These are phyloP conservation scores for Chlorella sp. DNA, from an alignment of 139 green algal species.

Conservation along the genomic window DNA sequence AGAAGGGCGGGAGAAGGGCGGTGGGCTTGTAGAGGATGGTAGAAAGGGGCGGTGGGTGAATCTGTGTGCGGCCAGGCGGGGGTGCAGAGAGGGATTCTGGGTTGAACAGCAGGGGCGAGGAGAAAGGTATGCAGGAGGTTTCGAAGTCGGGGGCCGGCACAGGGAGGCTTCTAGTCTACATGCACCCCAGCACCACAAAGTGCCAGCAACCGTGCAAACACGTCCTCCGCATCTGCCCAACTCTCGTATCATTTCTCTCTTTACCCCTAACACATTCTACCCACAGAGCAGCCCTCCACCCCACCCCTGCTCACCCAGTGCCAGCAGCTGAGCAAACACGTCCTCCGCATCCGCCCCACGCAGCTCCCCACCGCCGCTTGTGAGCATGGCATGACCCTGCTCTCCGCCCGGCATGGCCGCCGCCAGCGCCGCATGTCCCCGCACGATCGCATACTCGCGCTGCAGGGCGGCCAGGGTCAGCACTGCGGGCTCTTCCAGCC, in stretches of 20 bases:
- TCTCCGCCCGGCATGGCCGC: slow-evolving; percentile 27
- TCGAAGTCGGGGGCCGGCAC: no score
- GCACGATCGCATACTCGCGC: slow-evolving; percentile 38
- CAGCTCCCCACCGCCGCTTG: neutral
- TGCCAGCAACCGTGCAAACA: slow-evolving; percentile 44
- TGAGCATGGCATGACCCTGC: neutral
- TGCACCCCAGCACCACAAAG: slow-evolving; percentile 17
- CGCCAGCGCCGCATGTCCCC: slow-evolving; percentile 18
- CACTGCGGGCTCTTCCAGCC: neutral
- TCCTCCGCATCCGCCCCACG: slow-evolving; percentile 13
- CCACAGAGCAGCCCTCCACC: neutral
- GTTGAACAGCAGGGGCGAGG: no score
- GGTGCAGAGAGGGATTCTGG: no score
- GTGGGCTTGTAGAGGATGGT: no score
- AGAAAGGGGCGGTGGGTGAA: no score
- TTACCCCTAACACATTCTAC: no score
- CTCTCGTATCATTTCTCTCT: no score
- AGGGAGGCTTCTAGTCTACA: no score
- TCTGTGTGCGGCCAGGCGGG: no score
- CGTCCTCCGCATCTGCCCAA: slow-evolving; percentile 11
- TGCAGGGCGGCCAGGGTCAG: slow-evolving; percentile 38
- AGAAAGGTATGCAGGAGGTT: no score
- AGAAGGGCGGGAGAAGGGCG: no score
- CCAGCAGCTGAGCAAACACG: slow-evolving; percentile 45
- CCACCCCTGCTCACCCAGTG: slow-evolving; percentile 16